A percentile compares a stretch with the other conserved stretches of the same genome.
Conservation (phyloP, 2,329 filamentous ascomycete genomes). For the Trichophyton schoenleinii region DNA sequence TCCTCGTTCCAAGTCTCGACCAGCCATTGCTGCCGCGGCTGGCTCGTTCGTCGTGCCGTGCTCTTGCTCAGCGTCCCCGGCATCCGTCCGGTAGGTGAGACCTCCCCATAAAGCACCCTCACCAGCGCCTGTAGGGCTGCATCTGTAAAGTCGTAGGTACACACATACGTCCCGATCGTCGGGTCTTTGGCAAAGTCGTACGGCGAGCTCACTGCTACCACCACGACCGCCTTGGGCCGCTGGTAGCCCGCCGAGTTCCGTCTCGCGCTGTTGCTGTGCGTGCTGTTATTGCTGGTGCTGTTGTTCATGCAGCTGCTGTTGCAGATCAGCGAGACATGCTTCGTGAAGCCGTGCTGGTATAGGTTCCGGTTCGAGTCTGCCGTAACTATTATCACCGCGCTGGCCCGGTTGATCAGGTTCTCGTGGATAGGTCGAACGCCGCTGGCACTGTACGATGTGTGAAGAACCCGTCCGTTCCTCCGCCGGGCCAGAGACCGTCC, state of each 20-base stretch:
- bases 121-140: conserved; percentile 76
- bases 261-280: too few species aligned
- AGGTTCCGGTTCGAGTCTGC: conserved; percentile 89
- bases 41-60: conserved; percentile 52
- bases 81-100: conserved; percentile 43
- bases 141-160: conserved; percentile 93
- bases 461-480: conserved; percentile 71
- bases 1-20: conserved; percentile 78
- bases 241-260: conserved; percentile 20
- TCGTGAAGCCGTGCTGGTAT: conserved; percentile 89
- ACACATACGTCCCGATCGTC: conserved; percentile 80
- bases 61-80: conserved; percentile 71
- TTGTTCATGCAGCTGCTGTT: too few species aligned
- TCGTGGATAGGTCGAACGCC: conserved; percentile 87
- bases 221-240: conserved; percentile 62
- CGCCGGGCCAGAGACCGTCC: conserved; percentile 78
- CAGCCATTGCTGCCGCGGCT: conserved; percentile 89
- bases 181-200: conserved; percentile 95
- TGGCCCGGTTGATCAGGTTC: conserved; percentile 76
- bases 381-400: conserved; percentile 78
- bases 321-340: conserved; percentile 92
- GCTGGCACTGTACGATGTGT: conserved; percentile 91
- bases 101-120: conserved; percentile 68
- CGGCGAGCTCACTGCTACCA: conserved; percentile 85
- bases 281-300: too few species aligned